A percentile compares a stretch with the other conserved stretches of the same genome.
Conservation (phyloP, 495 filamentous ascomycete species). For the Xylaria castorea region DNA sequence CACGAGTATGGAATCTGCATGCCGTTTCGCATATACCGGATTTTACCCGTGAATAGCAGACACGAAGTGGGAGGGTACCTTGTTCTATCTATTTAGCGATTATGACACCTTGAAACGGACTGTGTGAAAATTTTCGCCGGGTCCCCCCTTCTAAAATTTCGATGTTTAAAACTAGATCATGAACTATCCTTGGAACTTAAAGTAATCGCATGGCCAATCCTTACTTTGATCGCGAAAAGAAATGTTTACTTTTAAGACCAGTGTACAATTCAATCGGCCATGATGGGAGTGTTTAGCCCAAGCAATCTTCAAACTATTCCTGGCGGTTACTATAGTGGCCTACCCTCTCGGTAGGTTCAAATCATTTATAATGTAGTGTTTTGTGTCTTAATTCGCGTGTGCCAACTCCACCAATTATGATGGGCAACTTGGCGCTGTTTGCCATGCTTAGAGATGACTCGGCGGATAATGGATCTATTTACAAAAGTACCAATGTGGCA, state of each 20-base stretch:
- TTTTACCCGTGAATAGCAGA: background rate
- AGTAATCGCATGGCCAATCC: background rate
- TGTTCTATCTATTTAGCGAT: background rate
- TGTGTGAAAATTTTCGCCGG: background rate
- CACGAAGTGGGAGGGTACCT: background rate
- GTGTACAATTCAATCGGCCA: background rate
- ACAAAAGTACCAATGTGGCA: background rate
- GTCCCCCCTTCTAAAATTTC: background rate
- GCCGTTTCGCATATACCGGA: background rate
- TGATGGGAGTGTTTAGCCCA: background rate
- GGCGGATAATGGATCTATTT: background rate
- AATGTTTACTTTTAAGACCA: background rate
- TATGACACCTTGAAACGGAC: background rate
- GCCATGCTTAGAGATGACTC: background rate
- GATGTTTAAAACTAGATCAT: background rate
- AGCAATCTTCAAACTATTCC: too few species aligned
- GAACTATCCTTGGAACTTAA: background rate
- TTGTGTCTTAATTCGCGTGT: background rate
- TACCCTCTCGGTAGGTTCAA: background rate
- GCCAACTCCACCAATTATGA: background rate
- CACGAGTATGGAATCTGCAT: background rate
- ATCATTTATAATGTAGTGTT: background rate
- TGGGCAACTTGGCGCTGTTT: background rate
- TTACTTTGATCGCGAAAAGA: background rate
- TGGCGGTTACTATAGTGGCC: background rate